A percentile compares a stretch with the other conserved stretches of the same genome.
Conservation (phyloP, 129 eudicot genomes). For the Logfia minima region DNA sequence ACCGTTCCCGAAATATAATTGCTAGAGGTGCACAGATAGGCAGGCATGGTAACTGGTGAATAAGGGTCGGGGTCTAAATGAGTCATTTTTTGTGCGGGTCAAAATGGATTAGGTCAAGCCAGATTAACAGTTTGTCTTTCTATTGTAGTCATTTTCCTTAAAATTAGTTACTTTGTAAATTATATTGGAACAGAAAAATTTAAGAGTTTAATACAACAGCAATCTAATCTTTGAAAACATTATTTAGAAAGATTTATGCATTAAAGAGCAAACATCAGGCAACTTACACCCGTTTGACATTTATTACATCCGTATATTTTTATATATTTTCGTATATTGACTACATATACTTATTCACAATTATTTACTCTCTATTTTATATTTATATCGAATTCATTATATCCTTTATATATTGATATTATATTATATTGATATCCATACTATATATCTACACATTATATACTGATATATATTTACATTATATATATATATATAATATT, state of each 20-base stretch:
- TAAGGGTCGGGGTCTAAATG: background rate
- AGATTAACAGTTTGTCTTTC: background rate
- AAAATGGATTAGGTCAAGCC: background rate
- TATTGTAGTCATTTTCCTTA: background rate
- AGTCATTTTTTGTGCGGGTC: background rate
- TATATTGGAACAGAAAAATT: background rate
- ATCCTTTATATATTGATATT: too few relatives aligned
- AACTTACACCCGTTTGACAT: background rate
- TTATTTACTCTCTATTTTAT: too few relatives aligned
- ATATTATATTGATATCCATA: too few relatives aligned
- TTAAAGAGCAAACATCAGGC: background rate
- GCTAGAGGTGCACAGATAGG: background rate
- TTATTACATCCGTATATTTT: too few relatives aligned
- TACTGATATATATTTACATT: too few relatives aligned
- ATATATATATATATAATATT: too few relatives aligned
- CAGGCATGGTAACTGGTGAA: background rate
- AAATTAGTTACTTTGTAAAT: background rate
- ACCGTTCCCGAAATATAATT: background rate
- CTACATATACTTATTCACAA: too few relatives aligned
- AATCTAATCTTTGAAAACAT: background rate
- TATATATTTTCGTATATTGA: too few relatives aligned
- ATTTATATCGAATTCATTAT: too few relatives aligned
- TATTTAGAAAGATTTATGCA: background rate
- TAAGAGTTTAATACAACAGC: background rate
- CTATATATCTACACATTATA: too few relatives aligned